Conservation (phyloP, 2,329 filamentous ascomycete genomes). For the Cadophora malorum region DNA sequence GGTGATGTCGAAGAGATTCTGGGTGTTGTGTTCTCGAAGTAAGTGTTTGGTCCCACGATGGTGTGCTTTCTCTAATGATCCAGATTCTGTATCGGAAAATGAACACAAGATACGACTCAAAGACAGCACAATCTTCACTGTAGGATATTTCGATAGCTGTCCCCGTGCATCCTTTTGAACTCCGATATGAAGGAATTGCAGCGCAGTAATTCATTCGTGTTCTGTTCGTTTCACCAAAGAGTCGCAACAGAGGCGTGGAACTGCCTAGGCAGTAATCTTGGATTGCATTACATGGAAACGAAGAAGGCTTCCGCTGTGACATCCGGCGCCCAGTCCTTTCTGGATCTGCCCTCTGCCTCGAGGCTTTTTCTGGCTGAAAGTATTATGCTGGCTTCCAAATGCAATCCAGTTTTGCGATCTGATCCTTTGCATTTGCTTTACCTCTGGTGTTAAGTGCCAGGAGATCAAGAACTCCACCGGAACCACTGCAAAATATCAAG, state of each 20-base stretch:
- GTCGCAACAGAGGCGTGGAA: background rate
- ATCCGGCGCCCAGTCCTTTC: too few relatives aligned
- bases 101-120: background rate
- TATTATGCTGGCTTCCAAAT: background rate
- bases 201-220: background rate
- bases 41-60: constrained; percentile 16
- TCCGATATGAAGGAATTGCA: background rate
- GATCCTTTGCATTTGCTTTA: background rate
- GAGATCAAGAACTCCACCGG: background rate
- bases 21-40: constrained; percentile 98
- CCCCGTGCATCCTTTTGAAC: background rate
- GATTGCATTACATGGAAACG: background rate
- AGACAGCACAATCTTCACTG: background rate
- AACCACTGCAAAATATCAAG: background rate
- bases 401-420: background rate
- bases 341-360: too few relatives aligned
- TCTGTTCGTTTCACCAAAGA: background rate
- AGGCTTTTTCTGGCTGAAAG: background rate
- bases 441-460: background rate
- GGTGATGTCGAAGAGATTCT: constrained; percentile 95
- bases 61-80: background rate
- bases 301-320: background rate
- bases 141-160: background rate
- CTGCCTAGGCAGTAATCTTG: background rate
- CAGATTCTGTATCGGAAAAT: constrained; percentile 45